Evolutionary conservation across 2,329 filamentous ascomycete genomes (phyloP).

Genomic region (Penicillium fuscoglaucum): DNA sequence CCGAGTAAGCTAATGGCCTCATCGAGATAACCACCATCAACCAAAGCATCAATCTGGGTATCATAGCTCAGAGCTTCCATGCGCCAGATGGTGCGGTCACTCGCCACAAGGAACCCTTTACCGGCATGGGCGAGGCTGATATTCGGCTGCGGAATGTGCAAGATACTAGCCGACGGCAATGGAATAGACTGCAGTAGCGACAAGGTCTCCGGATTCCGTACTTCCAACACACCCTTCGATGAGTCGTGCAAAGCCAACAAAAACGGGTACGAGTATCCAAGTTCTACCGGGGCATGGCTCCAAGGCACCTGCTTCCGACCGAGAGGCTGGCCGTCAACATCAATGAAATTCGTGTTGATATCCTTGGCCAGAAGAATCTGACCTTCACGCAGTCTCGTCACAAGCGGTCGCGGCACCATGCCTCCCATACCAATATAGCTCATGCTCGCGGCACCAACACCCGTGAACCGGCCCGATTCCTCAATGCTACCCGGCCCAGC

Average conservation of each 20-base stretch:
- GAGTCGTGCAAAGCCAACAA: slow-evolving; percentile 82
- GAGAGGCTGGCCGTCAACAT: slow-evolving; percentile 75
- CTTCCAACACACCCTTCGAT: slow-evolving; percentile 80
- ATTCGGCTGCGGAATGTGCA: slow-evolving; percentile 90
- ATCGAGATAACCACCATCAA: slow-evolving; percentile 72
- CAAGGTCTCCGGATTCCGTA: slow-evolving; percentile 88
- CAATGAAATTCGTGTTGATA: slow-evolving; percentile 90
- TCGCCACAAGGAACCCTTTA: slow-evolving; percentile 92
- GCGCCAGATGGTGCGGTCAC: slow-evolving; percentile 89
- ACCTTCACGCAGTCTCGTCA: slow-evolving; percentile 76
- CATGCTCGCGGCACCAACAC: slow-evolving; percentile 83
- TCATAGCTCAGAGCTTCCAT: slow-evolving; percentile 94
- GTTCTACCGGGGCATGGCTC: slow-evolving; percentile 80
- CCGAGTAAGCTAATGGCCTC: slow-evolving; percentile 86
- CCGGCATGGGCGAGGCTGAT: slow-evolving; percentile 93
- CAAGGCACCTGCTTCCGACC: slow-evolving; percentile 90
- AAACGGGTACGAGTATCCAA: slow-evolving; percentile 97
- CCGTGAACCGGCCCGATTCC: slow-evolving; percentile 74
- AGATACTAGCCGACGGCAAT: slow-evolving; percentile 75
- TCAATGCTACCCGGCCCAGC: slow-evolving; percentile 72
- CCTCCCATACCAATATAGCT: slow-evolving; percentile 94
- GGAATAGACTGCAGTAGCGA: slow-evolving; percentile 84
- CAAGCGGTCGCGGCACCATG: slow-evolving; percentile 87
- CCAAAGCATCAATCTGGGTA: slow-evolving; percentile 79
- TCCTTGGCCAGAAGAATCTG: slow-evolving; percentile 95